Evolutionary conservation across 345 rosid genomes (phyloP), one percentile per base, ranked within the genome.

Genomic region (Cochlearia excelsa): DNA sequence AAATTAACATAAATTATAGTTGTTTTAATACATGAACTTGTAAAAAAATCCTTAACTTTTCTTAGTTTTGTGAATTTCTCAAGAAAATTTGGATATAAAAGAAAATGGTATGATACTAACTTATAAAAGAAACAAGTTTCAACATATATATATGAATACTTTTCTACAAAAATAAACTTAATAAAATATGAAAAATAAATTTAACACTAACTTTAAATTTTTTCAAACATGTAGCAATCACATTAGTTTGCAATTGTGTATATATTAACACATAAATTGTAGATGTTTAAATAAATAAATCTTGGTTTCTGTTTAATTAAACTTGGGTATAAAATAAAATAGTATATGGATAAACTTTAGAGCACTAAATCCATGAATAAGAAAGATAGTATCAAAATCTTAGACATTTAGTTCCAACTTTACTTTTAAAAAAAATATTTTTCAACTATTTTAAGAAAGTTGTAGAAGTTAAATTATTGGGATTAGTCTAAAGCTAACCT

Each of bases 401-500:
- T 35, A 29, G 54, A 47, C 30, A 46, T 46, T 46, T 29, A 29
- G 6, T 52, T 53, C 51, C 51, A 51, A 40, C 47, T 40, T 28
- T 38, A 0, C 4, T 5, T 30, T 7, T 27, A n/a, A 8, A 4
- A 30, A 33, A 33, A 33, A 5, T 33, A 7, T 47, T 48, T 3
- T 9, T 51, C 7, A 62, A 63, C 30, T 54, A 11, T 53, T 35
- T 29, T 54, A 55, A 54, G 40, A 65, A 30, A 55, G 55, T 27
- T 35, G 37, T 54, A 23, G 34, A 59, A 58, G 58, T 30, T 51
- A 38, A 5, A 37, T 59, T 23, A 45, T 59, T 53, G 66, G 43
- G 55, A 46, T 38, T 59, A 59, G 60, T 38, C 54, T 11, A 59
- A 67, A 59, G 66, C 9, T 68, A 52, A 68, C 60, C 44, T 23